Evolutionary conservation across 1,284 basidiomycete genomes (phyloP).

Genomic region (Ganoderma lingzhi): DNA sequence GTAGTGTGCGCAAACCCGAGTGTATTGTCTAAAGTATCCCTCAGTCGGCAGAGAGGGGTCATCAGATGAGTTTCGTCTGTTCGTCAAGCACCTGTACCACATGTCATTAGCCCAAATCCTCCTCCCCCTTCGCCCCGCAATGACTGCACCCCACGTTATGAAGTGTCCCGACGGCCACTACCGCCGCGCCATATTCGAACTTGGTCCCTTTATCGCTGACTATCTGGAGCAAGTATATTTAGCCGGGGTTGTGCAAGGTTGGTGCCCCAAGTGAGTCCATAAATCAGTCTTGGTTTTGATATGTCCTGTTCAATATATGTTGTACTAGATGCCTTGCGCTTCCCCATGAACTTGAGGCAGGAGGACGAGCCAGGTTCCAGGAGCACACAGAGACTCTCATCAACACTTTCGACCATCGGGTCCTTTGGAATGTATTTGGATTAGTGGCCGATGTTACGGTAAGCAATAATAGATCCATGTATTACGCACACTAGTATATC

Average conservation of each 20-base stretch:
- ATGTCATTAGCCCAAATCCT: background rate
- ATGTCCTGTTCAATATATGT: too few relatives aligned
- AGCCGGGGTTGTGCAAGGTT: background rate
- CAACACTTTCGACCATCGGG: background rate
- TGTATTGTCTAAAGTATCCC: too few relatives aligned
- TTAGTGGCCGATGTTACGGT: background rate
- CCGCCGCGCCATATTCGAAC: background rate
- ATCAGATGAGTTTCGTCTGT: background rate
- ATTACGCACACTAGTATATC: too few relatives aligned
- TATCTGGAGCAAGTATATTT: background rate
- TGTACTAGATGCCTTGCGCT: background rate
- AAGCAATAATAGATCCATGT: too few relatives aligned
- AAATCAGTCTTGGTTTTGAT: too few relatives aligned
- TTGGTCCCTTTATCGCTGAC: background rate
- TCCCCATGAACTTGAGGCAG: background rate
- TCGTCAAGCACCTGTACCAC: background rate
- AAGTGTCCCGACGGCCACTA: background rate
- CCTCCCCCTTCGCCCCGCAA: background rate
- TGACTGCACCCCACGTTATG: background rate
- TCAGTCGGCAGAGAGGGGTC: too few relatives aligned
- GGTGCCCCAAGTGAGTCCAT: background rate
- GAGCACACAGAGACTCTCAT: background rate
- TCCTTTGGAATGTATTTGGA: background rate
- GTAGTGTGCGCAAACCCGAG: too few relatives aligned
- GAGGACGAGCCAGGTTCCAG: background rate